These are phyloP conservation scores for Neofusicoccum sp. DNA, from an alignment of 2,329 filamentous ascomycete genomes.

Conservation along the genomic window DNA sequence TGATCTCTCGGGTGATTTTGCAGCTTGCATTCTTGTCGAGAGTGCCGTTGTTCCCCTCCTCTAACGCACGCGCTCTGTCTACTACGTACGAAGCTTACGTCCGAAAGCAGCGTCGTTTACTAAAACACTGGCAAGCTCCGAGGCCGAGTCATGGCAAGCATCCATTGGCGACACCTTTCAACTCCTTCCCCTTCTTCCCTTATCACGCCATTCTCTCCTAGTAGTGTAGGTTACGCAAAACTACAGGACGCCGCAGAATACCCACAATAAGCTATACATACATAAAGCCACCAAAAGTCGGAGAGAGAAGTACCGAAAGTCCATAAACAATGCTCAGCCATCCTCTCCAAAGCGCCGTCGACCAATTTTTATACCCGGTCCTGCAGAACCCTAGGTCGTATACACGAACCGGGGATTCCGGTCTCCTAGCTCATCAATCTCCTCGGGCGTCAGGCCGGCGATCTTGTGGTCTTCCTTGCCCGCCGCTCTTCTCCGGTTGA, in stretches of 20 bases:
- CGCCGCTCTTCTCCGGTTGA: slow-evolving; percentile 38
- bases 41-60: background rate
- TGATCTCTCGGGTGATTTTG: too few relatives aligned
- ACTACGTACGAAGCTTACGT: background rate
- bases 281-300: too few relatives aligned
- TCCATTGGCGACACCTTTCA: background rate
- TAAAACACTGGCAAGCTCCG: too few relatives aligned
- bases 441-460: slow-evolving; percentile 42
- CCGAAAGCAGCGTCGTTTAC: background rate
- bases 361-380: too few relatives aligned
- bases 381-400: slow-evolving; percentile 27
- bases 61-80: background rate
- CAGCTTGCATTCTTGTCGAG: background rate
- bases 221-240: background rate
- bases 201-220: background rate
- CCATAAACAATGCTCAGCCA: too few relatives aligned
- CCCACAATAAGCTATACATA: too few relatives aligned
- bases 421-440: slow-evolving; percentile 46
- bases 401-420: slow-evolving; percentile 46
- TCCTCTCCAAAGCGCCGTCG: too few relatives aligned
- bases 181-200: background rate
- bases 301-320: too few relatives aligned
- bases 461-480: slow-evolving; percentile 43
- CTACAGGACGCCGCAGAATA: too few relatives aligned
- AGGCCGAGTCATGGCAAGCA: background rate